Evolutionary conservation across 257 asterid species (phyloP).

Genomic region (Gardenia jasminoides): DNA sequence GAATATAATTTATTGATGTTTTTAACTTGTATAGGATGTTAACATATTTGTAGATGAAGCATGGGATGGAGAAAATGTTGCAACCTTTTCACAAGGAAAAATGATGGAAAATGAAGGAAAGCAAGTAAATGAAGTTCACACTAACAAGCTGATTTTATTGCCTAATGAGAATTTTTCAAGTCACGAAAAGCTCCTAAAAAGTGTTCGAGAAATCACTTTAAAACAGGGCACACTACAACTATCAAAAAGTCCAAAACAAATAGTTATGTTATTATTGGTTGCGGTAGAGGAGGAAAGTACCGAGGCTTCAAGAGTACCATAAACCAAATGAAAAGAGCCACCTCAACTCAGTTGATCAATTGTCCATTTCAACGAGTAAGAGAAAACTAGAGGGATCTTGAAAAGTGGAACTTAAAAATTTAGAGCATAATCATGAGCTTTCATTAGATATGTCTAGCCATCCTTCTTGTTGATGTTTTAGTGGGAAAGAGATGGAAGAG

Average conservation of each 20-base stretch:
- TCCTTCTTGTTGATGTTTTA: neutral
- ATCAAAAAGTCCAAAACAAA: neutral
- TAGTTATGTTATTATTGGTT: slow-evolving; percentile 7
- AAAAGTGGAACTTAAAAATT: no score
- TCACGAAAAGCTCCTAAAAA: no score
- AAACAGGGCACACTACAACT: neutral
- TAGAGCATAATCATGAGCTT: slow-evolving; percentile 1
- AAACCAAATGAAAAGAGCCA: neutral
- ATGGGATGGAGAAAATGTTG: no score
- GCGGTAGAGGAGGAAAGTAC: slow-evolving; percentile 13
- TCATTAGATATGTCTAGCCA: slow-evolving; percentile 9
- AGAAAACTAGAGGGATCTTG: no score
- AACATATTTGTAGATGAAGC: no score
- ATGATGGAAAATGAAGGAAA: no score
- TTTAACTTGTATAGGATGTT: no score
- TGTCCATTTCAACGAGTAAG: slow-evolving; percentile 6
- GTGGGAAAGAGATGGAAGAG: neutral
- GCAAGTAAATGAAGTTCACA: no score
- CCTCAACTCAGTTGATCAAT: neutral
- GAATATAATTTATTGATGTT: no score
- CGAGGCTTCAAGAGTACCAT: neutral
- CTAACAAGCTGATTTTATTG: no score
- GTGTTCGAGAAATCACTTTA: neutral
- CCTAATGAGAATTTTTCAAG: no score
- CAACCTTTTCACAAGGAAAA: no score